Evolutionary conservation across 768 basidiomycete genomes (phyloP).

Genomic region (Termitomyces sp.): DNA sequence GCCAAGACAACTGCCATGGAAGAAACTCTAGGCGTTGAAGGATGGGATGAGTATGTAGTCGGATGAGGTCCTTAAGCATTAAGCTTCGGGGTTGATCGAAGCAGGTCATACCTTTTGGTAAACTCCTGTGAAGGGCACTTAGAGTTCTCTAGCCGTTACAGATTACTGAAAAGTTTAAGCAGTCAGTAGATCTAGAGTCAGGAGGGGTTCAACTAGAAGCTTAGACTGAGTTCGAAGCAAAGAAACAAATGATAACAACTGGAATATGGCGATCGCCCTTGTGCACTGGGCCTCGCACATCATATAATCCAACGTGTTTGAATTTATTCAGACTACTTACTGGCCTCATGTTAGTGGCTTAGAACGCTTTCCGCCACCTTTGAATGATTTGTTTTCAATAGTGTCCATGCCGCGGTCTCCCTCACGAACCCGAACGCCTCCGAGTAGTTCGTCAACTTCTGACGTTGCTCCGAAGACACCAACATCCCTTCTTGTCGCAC

Average conservation of each 20-base stretch:
- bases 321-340: background rate
- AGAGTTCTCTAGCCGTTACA: background rate
- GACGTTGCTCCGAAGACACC: slow-evolving; percentile 28
- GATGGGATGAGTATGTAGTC: background rate
- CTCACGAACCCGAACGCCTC: slow-evolving; percentile 14
- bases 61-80: no score
- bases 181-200: no score
- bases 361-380: background rate
- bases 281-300: background rate
- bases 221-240: background rate
- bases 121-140: no score
- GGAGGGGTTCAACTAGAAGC: no score
- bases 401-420: slow-evolving; percentile 27
- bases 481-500: slow-evolving; percentile 55
- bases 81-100: no score
- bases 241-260: background rate
- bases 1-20: background rate
- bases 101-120: no score
- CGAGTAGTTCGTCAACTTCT: slow-evolving; percentile 12
- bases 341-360: background rate
- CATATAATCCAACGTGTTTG: background rate
- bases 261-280: background rate
- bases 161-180: no score
- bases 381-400: background rate
- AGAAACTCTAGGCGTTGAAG: background rate